phyloP scores from a whole-genome alignment of 176 grass and related monocot genomes.

The Triticum urartu region DNA sequence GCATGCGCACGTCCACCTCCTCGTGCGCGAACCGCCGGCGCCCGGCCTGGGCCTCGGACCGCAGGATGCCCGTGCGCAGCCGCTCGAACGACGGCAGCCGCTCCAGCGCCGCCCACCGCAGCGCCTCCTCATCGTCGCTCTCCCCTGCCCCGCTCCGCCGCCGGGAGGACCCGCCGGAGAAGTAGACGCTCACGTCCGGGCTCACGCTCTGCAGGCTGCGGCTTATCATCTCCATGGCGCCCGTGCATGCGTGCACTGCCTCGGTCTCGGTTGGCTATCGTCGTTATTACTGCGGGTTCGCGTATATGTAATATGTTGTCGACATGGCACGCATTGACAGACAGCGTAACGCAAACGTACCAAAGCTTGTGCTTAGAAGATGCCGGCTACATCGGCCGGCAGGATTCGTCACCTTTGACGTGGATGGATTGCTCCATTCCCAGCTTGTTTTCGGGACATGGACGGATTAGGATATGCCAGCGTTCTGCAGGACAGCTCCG shows the following conservation, averaged over 20 bases:
- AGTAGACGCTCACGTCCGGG: constrained; percentile 42
- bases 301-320: neutral
- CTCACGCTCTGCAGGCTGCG: constrained; percentile 45
- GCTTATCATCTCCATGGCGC: constrained; percentile 47
- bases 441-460: too few species aligned
- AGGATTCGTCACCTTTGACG: neutral
- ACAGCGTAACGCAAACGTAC: neutral
- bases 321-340: neutral
- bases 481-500: neutral
- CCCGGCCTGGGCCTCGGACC: constrained; percentile 5
- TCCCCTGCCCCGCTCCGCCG: constrained; percentile 36
- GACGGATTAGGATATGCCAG: neutral
- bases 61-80: constrained; percentile 47
- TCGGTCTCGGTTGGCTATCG: neutral
- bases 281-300: neutral
- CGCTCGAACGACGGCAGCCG: constrained; percentile 67
- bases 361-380: neutral
- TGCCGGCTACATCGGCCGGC: constrained; percentile 20
- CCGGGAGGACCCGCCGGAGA: constrained; percentile 41
- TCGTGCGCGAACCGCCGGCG: neutral
- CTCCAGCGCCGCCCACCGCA: constrained; percentile 88
- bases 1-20: constrained; percentile 59
- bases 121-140: constrained; percentile 85
- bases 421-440: too few species aligned
- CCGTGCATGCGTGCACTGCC: neutral